A percentile compares a stretch with the other conserved stretches of the same genome.
These are phyloP conservation scores for Jasminum sambac DNA, from an alignment of 257 asterid genomes.

Conservation along the genomic window DNA sequence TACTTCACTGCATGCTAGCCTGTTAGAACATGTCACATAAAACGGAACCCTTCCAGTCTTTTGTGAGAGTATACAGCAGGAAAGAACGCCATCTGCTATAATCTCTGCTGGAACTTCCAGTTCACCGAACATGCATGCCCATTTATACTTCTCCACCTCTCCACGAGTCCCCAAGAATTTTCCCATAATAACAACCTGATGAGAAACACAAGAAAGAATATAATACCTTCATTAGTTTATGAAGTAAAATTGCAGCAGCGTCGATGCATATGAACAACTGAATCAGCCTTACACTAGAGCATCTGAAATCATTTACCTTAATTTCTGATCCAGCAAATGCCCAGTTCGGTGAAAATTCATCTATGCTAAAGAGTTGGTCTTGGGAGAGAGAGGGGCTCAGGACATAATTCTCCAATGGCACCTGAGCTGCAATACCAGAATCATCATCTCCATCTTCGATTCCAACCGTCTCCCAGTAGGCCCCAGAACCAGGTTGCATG, in stretches of 20 bases:
- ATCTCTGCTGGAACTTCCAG: constrained; percentile 84
- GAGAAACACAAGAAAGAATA: constrained; percentile 19
- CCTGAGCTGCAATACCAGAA: constrained; percentile 55
- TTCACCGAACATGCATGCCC: constrained; percentile 99
- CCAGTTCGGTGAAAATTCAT: constrained; percentile 86
- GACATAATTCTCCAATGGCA: constrained; percentile 58
- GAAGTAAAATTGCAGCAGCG: constrained; percentile 14
- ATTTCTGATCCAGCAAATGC: constrained; percentile 68
- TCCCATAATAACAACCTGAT: constrained; percentile 76
- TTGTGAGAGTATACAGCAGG: constrained; percentile 74
- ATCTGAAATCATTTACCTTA: constrained; percentile 47
- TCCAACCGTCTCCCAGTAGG: constrained; percentile 77
- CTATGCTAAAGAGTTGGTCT: constrained; percentile 81
- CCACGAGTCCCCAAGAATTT: constrained; percentile 58
- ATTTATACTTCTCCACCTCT: constrained; percentile 59
- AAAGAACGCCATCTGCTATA: constrained; percentile 72
- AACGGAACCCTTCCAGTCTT: constrained; percentile 79
- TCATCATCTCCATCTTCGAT: constrained; percentile 61
- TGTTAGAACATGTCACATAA: constrained; percentile 82
- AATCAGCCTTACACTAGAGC: constrained; percentile 22
- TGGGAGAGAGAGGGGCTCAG: constrained; percentile 80
- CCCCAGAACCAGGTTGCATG: constrained; percentile 56
- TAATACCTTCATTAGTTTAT: background rate
- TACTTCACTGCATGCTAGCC: constrained; percentile 95
- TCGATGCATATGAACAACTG: constrained; percentile 17